These are phyloP conservation scores for Scheffersomyces cryptocercus DNA, from an alignment of 1,139 yeast species.

Conservation along the genomic window DNA sequence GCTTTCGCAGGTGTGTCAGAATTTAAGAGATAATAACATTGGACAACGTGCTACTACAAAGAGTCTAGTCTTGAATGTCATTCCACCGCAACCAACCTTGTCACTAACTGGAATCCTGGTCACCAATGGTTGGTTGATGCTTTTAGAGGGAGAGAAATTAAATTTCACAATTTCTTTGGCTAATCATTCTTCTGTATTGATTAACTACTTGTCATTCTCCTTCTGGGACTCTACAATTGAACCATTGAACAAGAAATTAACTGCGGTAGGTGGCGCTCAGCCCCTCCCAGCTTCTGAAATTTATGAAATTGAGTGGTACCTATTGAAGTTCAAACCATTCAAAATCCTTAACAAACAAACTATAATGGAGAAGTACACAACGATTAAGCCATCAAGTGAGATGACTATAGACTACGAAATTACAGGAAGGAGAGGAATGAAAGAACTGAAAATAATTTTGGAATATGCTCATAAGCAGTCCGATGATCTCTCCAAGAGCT, in stretches of 20 bases:
- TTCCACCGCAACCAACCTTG: constrained; percentile 68
- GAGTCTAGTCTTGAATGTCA: constrained; percentile 37
- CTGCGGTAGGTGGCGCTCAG: constrained; percentile 23
- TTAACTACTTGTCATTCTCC: constrained; percentile 60
- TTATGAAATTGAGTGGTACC: constrained; percentile 73
- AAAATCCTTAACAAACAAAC: constrained; percentile 41
- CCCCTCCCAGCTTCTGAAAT: constrained; percentile 59
- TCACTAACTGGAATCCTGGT: constrained; percentile 55
- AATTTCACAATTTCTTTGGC: constrained; percentile 52
- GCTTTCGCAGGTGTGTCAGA: constrained; percentile 18
- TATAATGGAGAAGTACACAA: constrained; percentile 30
- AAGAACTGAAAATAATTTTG: constrained; percentile 61
- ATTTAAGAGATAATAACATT: constrained; percentile 20
- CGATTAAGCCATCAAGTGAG: constrained; percentile 34
- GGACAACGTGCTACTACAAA: constrained; percentile 19
- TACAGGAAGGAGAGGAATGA: constrained; percentile 73
- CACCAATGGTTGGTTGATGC: constrained; percentile 68
- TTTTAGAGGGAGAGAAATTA: constrained; percentile 75
- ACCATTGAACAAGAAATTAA: constrained; percentile 47
- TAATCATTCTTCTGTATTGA: constrained; percentile 57
- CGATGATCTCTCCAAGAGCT: constrained; percentile 27
- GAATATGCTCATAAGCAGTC: constrained; percentile 59
- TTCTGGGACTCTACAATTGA: constrained; percentile 77
- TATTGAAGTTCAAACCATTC: constrained; percentile 62
- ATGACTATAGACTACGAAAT: constrained; percentile 57